Percentiles rank a stretch among this genome's conserved stretches.
Conservation (phyloP, 129 eudicot species). For the Dittrichia graveolens region DNA sequence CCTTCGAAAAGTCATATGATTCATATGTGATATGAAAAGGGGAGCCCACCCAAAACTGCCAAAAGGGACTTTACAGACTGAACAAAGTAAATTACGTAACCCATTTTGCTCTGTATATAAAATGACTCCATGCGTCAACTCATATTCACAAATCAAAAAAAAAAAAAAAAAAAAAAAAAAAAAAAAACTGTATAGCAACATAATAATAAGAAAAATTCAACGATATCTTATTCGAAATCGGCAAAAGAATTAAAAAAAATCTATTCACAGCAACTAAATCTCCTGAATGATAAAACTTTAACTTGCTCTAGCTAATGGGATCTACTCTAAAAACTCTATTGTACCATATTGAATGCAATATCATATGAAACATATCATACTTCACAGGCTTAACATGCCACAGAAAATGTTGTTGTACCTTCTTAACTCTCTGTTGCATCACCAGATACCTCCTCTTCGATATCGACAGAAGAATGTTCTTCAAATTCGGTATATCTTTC, state of each 20-base stretch:
- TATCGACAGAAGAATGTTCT: constrained; percentile 55
- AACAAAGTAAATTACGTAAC: no score
- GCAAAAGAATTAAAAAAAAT: not conserved
- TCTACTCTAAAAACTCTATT: constrained; percentile 54
- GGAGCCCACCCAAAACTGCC: no score
- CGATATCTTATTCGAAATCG: constrained; percentile 8
- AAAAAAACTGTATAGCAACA: not conserved
- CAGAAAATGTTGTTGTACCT: constrained; percentile 60
- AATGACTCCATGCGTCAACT: no score
- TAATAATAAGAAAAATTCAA: not conserved
- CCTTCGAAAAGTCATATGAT: no score
- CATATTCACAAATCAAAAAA: no score
- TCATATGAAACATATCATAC: constrained; percentile 71
- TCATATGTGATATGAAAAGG: no score
- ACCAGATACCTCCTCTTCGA: constrained; percentile 47
- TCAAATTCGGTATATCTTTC: constrained; percentile 68
- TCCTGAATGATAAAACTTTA: constrained; percentile 5
- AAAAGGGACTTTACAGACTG: no score
- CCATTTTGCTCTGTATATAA: not conserved
- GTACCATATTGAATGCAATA: constrained; percentile 68
- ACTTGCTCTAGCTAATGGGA: constrained; percentile 5
- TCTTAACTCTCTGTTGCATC: constrained; percentile 60
- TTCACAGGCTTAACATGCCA: constrained; percentile 65
- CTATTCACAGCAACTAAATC: constrained; percentile 26
- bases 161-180: not conserved